Conservation (phyloP, 805 yeast species). For the Candida railenensis region DNA sequence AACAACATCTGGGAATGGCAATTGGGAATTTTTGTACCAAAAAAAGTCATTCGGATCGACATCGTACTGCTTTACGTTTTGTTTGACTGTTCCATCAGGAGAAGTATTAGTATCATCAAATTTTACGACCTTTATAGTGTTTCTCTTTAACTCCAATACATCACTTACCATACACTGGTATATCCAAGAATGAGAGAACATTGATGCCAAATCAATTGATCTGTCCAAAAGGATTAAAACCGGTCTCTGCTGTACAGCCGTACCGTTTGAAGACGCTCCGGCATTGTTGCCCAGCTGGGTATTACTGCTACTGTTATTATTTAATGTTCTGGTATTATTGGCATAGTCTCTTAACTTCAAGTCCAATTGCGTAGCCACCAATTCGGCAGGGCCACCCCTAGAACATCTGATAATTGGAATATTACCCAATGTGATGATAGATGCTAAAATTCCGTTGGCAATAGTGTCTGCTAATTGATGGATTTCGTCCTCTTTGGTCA, state of each 20-base stretch:
- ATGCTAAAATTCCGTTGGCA: conserved; percentile 78
- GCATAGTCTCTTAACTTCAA: conserved; percentile 82
- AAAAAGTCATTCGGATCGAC: conserved; percentile 92
- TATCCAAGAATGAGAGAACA: conserved; percentile 97
- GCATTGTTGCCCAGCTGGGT: too few relatives aligned
- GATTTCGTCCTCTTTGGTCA: conserved; percentile 72
- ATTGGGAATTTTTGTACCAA: conserved; percentile 79
- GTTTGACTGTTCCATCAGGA: conserved; percentile 26
- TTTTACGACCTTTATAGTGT: conserved; percentile 67
- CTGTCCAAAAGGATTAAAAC: conserved; percentile 85
- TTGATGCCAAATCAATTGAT: conserved; percentile 84
- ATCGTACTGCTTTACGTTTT: conserved; percentile 65
- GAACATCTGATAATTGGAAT: conserved; percentile 92
- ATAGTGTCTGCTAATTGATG: conserved; percentile 64
- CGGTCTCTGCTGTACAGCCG: conserved; percentile 51
- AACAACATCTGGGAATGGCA: conserved; percentile 99
- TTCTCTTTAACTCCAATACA: conserved; percentile 77
- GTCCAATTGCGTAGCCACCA: conserved; percentile 86
- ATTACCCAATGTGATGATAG: conserved; percentile 71
- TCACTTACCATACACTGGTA: conserved; percentile 96
- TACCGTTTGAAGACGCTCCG: conserved; percentile 14
- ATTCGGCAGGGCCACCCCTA: conserved; percentile 92
- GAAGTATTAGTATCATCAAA: conserved; percentile 15
- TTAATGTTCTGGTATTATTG: conserved; percentile 53
- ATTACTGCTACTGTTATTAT: background rate